phyloP scores from a whole-genome alignment of 164 flowering plant species.

The Brasenia schreberi region DNA sequence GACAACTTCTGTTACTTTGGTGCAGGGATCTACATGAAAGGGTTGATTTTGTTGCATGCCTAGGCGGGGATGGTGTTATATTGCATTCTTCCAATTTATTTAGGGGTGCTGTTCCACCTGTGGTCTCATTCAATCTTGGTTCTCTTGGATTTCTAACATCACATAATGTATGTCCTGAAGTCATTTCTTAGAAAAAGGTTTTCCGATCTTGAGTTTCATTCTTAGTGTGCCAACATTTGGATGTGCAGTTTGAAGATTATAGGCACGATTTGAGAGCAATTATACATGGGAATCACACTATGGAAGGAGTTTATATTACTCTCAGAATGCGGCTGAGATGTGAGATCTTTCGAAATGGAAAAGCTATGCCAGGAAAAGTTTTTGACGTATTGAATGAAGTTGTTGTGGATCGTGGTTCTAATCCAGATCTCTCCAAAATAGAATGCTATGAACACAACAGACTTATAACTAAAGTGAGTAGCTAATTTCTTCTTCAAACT shows the following conservation, averaged over 20 bases:
- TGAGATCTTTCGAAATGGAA: slow-evolving; percentile 87
- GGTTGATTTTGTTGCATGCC: slow-evolving; percentile 92
- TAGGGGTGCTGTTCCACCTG: slow-evolving; percentile 91
- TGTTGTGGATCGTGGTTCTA: slow-evolving; percentile 97
- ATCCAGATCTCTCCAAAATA: slow-evolving; percentile 95
- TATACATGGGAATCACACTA: slow-evolving; percentile 78
- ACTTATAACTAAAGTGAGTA: slow-evolving; percentile 83
- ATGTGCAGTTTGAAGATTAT: slow-evolving; percentile 62
- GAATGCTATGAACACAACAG: slow-evolving; percentile 94
- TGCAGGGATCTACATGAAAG: slow-evolving; percentile 95
- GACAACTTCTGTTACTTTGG: slow-evolving; percentile 1
- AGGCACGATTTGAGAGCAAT: slow-evolving; percentile 73
- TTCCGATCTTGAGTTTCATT: background rate
- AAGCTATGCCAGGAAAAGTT: slow-evolving; percentile 89
- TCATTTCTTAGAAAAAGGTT: background rate
- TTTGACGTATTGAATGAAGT: slow-evolving; percentile 92
- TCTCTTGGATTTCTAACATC: slow-evolving; percentile 98
- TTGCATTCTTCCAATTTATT: slow-evolving; percentile 94
- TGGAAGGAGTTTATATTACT: slow-evolving; percentile 93
- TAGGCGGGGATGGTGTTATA: slow-evolving; percentile 99
- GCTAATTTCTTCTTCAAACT: background rate
- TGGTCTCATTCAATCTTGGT: slow-evolving; percentile 97
- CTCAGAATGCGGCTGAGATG: slow-evolving; percentile 91
- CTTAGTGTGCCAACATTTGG: slow-evolving; percentile 2
- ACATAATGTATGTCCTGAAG: slow-evolving; percentile 49